phyloP scores from a whole-genome alignment of 2,329 filamentous ascomycete species.

The Macroventuria anomochaeta region DNA sequence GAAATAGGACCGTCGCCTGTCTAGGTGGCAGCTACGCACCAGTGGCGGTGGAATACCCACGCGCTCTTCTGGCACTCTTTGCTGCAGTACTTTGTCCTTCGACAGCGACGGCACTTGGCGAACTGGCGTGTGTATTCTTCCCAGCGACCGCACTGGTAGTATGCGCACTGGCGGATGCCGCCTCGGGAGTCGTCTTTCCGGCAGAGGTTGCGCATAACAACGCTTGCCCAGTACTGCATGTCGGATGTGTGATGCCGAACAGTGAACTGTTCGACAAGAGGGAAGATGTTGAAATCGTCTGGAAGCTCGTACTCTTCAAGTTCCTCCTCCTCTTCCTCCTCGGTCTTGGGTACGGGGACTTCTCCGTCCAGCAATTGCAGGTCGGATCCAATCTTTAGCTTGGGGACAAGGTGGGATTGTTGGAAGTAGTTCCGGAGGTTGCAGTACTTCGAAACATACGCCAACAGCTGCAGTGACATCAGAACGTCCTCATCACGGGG shows the following conservation, averaged over 20 bases:
- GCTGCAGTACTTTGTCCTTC: conserved; percentile 98
- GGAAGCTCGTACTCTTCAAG: conserved; percentile 89
- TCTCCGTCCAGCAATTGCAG: conserved; percentile 80
- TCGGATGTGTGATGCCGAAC: conserved; percentile 92
- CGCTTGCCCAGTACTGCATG: conserved; percentile 99
- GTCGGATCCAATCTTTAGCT: conserved; percentile 87
- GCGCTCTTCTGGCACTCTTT: conserved; percentile 99
- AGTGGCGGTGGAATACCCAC: conserved; percentile 97
- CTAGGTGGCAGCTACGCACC: conserved; percentile 80
- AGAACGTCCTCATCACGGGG: conserved; percentile 96
- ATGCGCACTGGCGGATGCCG: conserved; percentile 95
- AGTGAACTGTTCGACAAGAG: conserved; percentile 97
- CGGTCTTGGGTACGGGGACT: conserved; percentile 42
- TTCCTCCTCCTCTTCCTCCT: conserved; percentile 67
- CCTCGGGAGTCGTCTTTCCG: conserved; percentile 95
- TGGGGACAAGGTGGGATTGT: conserved; percentile 89
- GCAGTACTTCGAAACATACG: conserved; percentile 99
- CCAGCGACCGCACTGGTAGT: conserved; percentile 98
- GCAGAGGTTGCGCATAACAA: conserved; percentile 98
- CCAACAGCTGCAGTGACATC: conserved; percentile 95
- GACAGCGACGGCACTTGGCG: conserved; percentile 94
- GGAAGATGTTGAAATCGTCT: conserved; percentile 98
- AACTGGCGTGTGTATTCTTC: conserved; percentile 96
- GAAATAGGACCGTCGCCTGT: conserved; percentile 22
- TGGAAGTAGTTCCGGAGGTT: conserved; percentile 96